Evolutionary conservation across 164 flowering plant species (phyloP).

Genomic region (Paratinospora sagittata): DNA sequence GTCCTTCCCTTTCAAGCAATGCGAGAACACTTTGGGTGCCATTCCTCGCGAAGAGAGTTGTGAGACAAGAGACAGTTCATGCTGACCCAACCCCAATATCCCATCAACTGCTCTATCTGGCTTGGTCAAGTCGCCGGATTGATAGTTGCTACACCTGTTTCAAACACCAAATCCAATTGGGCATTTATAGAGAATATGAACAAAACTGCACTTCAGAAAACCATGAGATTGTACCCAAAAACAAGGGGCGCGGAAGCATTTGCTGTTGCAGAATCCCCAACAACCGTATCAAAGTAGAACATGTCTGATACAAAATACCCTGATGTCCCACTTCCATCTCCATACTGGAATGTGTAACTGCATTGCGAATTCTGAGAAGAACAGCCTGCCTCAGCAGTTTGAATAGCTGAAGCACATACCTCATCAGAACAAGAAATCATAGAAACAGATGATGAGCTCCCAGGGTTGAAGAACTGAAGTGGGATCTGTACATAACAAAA

Average conservation of each 20-base stretch:
- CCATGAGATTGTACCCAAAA: conserved; percentile 57
- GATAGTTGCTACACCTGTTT: conserved; percentile 75
- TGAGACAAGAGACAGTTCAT: conserved; percentile 66
- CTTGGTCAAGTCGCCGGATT: conserved; percentile 77
- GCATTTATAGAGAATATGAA: neutral
- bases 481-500: conserved; percentile 40
- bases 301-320: conserved; percentile 80
- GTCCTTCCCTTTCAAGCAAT: conserved; percentile 71
- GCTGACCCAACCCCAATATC: conserved; percentile 92
- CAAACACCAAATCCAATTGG: conserved; percentile 19
- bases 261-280: conserved; percentile 34
- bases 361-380: conserved; percentile 45
- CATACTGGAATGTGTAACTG: conserved; percentile 69
- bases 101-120: conserved; percentile 97
- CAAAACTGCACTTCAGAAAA: neutral
- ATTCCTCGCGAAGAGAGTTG: conserved; percentile 76
- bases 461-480: conserved; percentile 60
- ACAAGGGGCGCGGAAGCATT: conserved; percentile 66
- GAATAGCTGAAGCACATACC: conserved; percentile 50
- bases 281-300: conserved; percentile 46
- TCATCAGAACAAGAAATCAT: conserved; percentile 56
- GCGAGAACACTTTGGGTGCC: conserved; percentile 78
- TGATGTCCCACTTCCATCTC: conserved; percentile 92
- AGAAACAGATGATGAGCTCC: conserved; percentile 58
- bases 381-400: conserved; percentile 61